Percentiles rank a stretch among this genome's conserved stretches.
These are phyloP conservation scores for Trichoderma semiorbis DNA, from an alignment of 2,329 filamentous ascomycete species.

Conservation along the genomic window DNA sequence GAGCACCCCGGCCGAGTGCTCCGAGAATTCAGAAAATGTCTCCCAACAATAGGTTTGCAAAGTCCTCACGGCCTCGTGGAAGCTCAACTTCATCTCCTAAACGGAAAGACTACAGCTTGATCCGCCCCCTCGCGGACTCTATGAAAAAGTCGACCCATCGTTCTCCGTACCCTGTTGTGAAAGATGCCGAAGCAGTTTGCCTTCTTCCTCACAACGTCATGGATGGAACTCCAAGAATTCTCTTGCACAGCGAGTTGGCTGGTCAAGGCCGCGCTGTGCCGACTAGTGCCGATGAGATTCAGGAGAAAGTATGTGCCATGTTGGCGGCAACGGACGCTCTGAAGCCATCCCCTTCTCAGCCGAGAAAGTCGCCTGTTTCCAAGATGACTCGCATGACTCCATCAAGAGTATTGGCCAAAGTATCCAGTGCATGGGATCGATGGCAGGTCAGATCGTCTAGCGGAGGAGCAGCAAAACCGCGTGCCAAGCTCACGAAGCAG, in stretches of 20 bases:
- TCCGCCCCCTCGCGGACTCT: constrained; percentile 20
- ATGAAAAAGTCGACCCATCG: constrained; percentile 21
- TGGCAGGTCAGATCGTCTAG: constrained; percentile 30
- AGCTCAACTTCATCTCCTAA: constrained; percentile 20
- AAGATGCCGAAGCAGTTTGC: not conserved
- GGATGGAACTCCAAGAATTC: not conserved
- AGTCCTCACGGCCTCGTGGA: not conserved
- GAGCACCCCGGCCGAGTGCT: not conserved
- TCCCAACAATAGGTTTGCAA: constrained; percentile 8
- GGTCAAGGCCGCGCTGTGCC: not conserved
- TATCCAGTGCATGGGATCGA: constrained; percentile 34
- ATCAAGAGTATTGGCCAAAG: constrained; percentile 33
- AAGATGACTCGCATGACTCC: constrained; percentile 30
- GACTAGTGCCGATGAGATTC: constrained; percentile 27
- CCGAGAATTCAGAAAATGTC: constrained; percentile 20
- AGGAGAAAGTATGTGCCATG: constrained; percentile 36
- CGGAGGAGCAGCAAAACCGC: constrained; percentile 11
- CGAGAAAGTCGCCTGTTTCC: constrained; percentile 19
- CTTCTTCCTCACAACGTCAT: constrained; percentile 9
- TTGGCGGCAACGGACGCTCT: constrained; percentile 35
- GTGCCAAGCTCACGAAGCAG: constrained; percentile 18
- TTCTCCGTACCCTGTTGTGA: constrained; percentile 20
- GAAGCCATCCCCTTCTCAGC: constrained; percentile 28
- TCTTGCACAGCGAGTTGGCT: not conserved
- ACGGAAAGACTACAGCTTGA: constrained; percentile 19